Conservation (phyloP, 306 rosid species). For the Vigna unguiculata region DNA sequence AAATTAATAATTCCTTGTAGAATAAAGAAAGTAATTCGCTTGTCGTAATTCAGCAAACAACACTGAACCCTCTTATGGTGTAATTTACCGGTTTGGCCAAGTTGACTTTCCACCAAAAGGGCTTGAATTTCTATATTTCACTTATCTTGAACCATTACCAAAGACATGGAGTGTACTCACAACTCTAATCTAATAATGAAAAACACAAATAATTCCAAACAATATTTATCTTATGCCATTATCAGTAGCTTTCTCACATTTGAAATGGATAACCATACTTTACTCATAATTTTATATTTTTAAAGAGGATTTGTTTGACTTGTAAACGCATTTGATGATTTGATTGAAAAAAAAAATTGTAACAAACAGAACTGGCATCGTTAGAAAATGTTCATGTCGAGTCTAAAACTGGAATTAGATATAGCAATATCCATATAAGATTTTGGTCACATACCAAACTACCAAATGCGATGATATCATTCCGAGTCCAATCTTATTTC, state of each 20-base stretch:
- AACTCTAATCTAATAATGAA: not conserved
- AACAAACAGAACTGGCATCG: not conserved
- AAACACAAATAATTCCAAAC: too few relatives aligned
- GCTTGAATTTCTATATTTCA: not conserved
- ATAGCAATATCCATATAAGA: too few relatives aligned
- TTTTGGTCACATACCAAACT: too few relatives aligned
- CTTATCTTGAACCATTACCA: not conserved
- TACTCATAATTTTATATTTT: not conserved
- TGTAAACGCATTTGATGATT: not conserved
- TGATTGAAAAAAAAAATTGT: not conserved
- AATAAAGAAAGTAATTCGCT: too few relatives aligned
- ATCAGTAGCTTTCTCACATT: not conserved
- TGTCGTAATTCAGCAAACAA: too few relatives aligned
- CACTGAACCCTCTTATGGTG: too few relatives aligned
- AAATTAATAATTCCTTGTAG: too few relatives aligned
- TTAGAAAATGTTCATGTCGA: too few relatives aligned
- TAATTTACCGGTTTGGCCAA: not conserved
- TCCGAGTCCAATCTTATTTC: not conserved
- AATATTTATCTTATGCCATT: not conserved
- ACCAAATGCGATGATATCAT: too few relatives aligned
- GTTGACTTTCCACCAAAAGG: not conserved
- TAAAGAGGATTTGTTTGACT: not conserved
- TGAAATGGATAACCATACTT: not conserved
- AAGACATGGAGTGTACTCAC: not conserved
- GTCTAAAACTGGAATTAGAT: too few relatives aligned